Percentiles rank a stretch among this genome's conserved stretches.
Evolutionary conservation across 768 basidiomycete genomes (phyloP).

Genomic region (Tricholoma bakamatsutake): DNA sequence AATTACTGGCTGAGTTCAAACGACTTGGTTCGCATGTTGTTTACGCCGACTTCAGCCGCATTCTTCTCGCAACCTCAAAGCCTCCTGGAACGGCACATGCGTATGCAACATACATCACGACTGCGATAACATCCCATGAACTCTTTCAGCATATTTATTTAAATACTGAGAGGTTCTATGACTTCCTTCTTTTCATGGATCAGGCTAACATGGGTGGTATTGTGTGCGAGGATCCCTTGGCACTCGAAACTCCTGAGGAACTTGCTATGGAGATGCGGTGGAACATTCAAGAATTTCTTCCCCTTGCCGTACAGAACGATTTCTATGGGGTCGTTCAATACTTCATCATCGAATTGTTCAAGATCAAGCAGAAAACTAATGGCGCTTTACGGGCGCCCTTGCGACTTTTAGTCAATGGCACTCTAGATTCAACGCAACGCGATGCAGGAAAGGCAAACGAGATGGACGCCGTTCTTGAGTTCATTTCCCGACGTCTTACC

Average conservation of each 20-base stretch:
- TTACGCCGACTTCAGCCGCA: conserved; percentile 88
- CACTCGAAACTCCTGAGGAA: conserved; percentile 61
- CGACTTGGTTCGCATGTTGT: conserved; percentile 90
- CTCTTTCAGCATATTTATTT: conserved; percentile 92
- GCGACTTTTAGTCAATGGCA: conserved; percentile 56
- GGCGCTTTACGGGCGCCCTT: conserved; percentile 63
- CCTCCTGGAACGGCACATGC: conserved; percentile 94
- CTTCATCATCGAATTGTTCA: conserved; percentile 84
- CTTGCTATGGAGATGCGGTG: conserved; percentile 79
- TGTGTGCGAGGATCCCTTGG: conserved; percentile 74
- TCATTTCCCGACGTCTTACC: conserved; percentile 76
- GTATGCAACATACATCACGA: conserved; percentile 92
- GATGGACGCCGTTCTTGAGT: conserved; percentile 60
- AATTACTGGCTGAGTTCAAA: conserved; percentile 93
- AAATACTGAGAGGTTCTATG: conserved; percentile 83
- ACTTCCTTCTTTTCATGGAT: conserved; percentile 95
- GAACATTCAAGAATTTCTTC: conserved; percentile 91
- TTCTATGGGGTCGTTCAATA: conserved; percentile 70
- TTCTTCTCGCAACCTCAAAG: conserved; percentile 90
- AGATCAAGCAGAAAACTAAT: conserved; percentile 58
- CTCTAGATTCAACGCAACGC: conserved; percentile 57
- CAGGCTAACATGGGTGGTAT: conserved; percentile 87
- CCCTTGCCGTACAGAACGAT: conserved; percentile 71
- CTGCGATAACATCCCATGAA: conserved; percentile 91
- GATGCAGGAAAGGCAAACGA: conserved; percentile 70